Base-by-base conservation (phyloP, 2,329 filamentous ascomycete species). In the Apiospora pterosperma region DNA sequence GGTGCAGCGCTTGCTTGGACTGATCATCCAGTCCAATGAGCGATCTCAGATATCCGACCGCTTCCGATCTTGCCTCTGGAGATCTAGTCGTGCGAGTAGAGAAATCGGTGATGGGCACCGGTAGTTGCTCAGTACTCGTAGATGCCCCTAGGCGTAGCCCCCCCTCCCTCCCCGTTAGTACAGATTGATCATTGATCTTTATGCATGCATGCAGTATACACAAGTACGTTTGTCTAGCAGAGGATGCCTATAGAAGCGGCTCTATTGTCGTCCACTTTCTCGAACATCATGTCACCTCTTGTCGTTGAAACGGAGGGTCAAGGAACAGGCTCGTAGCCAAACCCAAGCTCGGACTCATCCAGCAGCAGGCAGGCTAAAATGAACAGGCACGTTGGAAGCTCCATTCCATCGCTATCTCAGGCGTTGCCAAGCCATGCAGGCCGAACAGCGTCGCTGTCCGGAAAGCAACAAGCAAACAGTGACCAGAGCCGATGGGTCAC, bases 21-120 rank as follows among this genome's bases (percentile, higher is more conserved):
- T 31, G 28, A 34, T 34, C 48, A 55, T 28, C 28, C 3, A 55
- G 48, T 34, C 48, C 48, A 55, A 55, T 55, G 48, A 55, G 48
- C 48, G 48, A 55, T 55, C 48, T 55, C 48, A 55, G 48, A 55
- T 55, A 55, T 55, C 48, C 48, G 48, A 55, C 48, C 48, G 48
- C 48, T 55, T 34, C 48, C 48, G 48, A 55, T 55, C 48, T 55
- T 55, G 48, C 48, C 48, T 55, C 48, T 55, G 48, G 48, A 55
- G 48, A 55, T 55, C 48, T 55, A 19, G 48, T 55, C 25, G 31
- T 34, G 48, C 28, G 48, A 8, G 28, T 19, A n/a, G 19, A 55
- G 10, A 34, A 55, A 55, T 55, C 19, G 31, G 25, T 55, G 48
- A 55, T 34, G 48, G 48, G 28, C 48, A 55, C 48, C 48, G 48